phyloP scores from a whole-genome alignment of 352 stramenopile genomes.

The Pythium angustatum region DNA sequence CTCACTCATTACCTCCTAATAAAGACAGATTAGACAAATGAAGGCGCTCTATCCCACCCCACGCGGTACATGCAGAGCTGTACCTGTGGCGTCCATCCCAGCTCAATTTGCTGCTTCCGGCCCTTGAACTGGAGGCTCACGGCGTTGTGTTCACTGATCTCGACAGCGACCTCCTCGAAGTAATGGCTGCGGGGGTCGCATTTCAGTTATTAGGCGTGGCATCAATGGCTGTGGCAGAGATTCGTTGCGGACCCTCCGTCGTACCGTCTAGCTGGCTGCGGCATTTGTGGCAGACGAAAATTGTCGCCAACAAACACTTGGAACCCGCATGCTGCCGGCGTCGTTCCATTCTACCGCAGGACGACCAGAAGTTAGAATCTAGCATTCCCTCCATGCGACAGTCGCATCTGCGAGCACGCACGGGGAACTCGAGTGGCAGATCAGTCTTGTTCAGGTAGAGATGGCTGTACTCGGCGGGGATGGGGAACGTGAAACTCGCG shows the following conservation, averaged over 20 bases:
- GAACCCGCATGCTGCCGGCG: conserved; percentile 66
- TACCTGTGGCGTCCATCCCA: conserved; percentile 84
- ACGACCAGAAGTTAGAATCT: not conserved
- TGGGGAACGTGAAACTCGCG: conserved; percentile 73
- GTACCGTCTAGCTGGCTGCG: conserved; percentile 55
- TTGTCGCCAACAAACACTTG: conserved; percentile 67
- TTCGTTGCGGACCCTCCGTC: not conserved
- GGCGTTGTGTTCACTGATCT: conserved; percentile 44
- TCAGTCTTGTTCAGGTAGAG: conserved; percentile 78
- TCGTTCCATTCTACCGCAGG: conserved; percentile 65
- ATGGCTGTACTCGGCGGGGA: conserved; percentile 67
- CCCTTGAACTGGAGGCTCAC: conserved; percentile 49
- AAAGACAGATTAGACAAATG: not conserved
- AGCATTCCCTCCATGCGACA: not conserved
- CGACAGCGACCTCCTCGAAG: conserved; percentile 67
- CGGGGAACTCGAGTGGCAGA: conserved; percentile 80
- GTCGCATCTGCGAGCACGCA: conserved; percentile 25
- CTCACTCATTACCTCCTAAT: conserved; percentile 78
- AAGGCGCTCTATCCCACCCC: too few relatives aligned
- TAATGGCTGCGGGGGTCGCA: conserved; percentile 46
- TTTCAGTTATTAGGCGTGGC: not conserved
- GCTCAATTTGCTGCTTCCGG: conserved; percentile 64
- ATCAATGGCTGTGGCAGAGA: too few relatives aligned
- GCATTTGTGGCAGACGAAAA: conserved; percentile 37
- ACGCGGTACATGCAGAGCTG: too few relatives aligned